Evolutionary conservation across 2,329 filamentous ascomycete species (phyloP).

Genomic region (Aureobasidium pullulans): DNA sequence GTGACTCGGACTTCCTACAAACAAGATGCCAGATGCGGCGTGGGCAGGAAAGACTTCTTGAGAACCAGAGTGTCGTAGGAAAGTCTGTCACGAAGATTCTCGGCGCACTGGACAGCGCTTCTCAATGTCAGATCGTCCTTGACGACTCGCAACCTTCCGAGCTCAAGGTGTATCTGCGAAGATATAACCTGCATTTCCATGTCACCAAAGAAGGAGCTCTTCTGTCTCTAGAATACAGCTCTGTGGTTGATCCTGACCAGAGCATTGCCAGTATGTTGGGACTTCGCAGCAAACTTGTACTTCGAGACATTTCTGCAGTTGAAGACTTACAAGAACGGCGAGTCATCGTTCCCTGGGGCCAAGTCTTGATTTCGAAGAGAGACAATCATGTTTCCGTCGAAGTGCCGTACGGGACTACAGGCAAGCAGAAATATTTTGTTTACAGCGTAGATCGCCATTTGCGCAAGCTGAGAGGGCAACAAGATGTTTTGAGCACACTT

Average conservation of each 20-base stretch:
- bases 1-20: constrained; percentile 30
- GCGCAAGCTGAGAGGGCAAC: constrained; percentile 48
- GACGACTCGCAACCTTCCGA: neutral
- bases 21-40: constrained; percentile 48
- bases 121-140: constrained; percentile 16
- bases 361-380: constrained; percentile 45
- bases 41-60: constrained; percentile 40
- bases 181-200: constrained; percentile 20
- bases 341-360: constrained; percentile 40
- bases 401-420: accelerated
- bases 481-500: constrained; percentile 40
- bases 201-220: constrained; percentile 14
- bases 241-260: constrained; percentile 43
- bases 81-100: constrained; percentile 48
- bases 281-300: constrained; percentile 50
- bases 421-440: constrained; percentile 39
- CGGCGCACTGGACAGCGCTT: constrained; percentile 15
- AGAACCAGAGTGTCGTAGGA: constrained; percentile 29
- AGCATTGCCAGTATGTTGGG: constrained; percentile 56
- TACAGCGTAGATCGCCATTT: constrained; percentile 50
- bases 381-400: constrained; percentile 21
- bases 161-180: constrained; percentile 20
- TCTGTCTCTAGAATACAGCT: constrained; percentile 19
- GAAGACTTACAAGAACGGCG: constrained; percentile 33
- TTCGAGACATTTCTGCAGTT: constrained; percentile 38